Conservation (phyloP, 1,284 basidiomycete genomes). For the Megacollybia platyphylla region DNA sequence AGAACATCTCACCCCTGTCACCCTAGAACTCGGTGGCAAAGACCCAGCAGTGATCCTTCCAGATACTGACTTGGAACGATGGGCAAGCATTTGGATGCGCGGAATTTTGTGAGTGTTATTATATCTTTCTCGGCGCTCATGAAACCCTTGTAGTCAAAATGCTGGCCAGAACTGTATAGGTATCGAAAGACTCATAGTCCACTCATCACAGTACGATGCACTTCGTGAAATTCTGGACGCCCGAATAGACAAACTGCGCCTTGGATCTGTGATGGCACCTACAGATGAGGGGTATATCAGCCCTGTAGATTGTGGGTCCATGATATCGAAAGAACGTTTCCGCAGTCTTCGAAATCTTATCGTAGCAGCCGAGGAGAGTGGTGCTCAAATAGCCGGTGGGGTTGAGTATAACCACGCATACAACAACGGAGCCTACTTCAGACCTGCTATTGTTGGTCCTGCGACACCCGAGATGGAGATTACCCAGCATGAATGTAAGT, state of each 20-base stretch:
- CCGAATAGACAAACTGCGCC: constrained; percentile 52
- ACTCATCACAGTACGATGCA: constrained; percentile 59
- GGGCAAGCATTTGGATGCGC: constrained; percentile 70
- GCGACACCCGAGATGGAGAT: constrained; percentile 68
- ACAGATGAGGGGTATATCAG: constrained; percentile 53
- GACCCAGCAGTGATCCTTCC: constrained; percentile 72
- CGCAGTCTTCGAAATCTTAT: constrained; percentile 61
- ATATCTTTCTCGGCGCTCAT: background rate
- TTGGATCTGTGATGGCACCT: constrained; percentile 56
- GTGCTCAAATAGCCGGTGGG: constrained; percentile 66
- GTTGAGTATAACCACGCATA: constrained; percentile 46
- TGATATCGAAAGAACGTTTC: constrained; percentile 69
- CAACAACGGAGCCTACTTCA: constrained; percentile 69
- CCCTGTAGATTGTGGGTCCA: constrained; percentile 70
- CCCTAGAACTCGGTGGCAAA: constrained; percentile 84
- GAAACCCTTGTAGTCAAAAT: constrained; percentile 52
- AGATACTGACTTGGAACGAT: constrained; percentile 57
- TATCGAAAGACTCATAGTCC: constrained; percentile 87
- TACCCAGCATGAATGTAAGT: constrained; percentile 69
- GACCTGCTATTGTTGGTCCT: constrained; percentile 77
- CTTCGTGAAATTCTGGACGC: constrained; percentile 57
- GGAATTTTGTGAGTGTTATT: constrained; percentile 67
- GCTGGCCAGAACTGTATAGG: constrained; percentile 96
- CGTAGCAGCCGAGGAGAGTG: constrained; percentile 55
- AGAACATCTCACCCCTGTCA: constrained; percentile 77